Evolutionary conservation across 805 yeast genomes (phyloP), one percentile per base, ranked within the genome.

Genomic region (Blastobotrys robertii): DNA sequence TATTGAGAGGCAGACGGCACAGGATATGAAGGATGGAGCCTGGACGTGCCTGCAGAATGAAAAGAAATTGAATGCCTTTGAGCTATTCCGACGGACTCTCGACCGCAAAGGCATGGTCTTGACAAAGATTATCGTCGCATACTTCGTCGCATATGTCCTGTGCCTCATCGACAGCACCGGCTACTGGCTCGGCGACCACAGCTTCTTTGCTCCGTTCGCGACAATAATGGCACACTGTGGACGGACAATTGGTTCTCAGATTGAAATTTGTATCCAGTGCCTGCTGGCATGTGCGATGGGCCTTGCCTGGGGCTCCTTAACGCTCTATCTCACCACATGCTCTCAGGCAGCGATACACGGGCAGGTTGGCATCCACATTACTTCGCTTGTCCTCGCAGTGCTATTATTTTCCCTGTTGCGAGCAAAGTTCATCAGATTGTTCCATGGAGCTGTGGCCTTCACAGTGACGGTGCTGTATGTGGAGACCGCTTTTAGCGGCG

Each of bases 221-320:
- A 62, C 63, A 0, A 30, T 73, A 3, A 50, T 72, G 8, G 70
- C 68, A 41, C 78, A 73, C 52, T 74, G 77, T 0, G 70, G 64
- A 1, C 66, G 73, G 42, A 59, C 66, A 3, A 40, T 69, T 5
- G 76, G 77, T 8, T 62, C 70, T 1, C 77, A 73, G 51, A 10
- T 70, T 2, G 77, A 72, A 50, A 64, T 72, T 43, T 63, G 73
- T 0, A 1, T 66, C 2, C 56, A 56, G 10, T 66, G 76, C 0
- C 52, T 67, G 2, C 0, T 63, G 0, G 77, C 77, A 1, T 54
- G 60, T 1, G 59, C 63, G 1, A 41, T 70, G 3, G 76, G 70
- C 2, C 45, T 69, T 34, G 76, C 69, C 0, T 69, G 74, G 72
- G 60, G 70, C 1, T 54, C 70, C 0, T 44, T 72, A 19, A 68